phyloP scores from a whole-genome alignment of 2,329 filamentous ascomycete species.

The Arthroderma sp. region DNA sequence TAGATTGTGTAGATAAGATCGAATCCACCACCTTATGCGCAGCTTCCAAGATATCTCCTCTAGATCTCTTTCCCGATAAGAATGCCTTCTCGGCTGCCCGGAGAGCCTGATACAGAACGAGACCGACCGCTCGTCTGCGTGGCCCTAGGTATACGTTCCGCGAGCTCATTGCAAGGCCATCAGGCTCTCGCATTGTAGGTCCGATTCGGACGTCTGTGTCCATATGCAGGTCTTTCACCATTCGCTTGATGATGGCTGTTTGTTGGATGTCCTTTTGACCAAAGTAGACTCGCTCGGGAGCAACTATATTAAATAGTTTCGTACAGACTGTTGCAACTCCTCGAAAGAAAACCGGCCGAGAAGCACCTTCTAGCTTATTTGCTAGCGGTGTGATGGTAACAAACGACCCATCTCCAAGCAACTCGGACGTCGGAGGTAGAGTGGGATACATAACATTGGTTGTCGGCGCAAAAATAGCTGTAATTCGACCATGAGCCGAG shows the following conservation, averaged over 20 bases:
- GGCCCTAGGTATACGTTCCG: constrained; percentile 84
- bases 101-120: constrained; percentile 58
- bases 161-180: constrained; percentile 83
- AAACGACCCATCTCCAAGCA: constrained; percentile 72
- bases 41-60: constrained; percentile 57
- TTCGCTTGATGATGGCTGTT: constrained; percentile 71
- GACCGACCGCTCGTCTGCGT: constrained; percentile 56
- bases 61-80: constrained; percentile 37
- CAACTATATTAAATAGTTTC: constrained; percentile 77
- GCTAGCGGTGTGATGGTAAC: constrained; percentile 80
- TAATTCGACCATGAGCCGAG: constrained; percentile 48
- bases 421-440: constrained; percentile 56
- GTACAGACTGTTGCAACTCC: constrained; percentile 94
- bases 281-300: constrained; percentile 73
- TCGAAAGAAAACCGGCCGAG: constrained; percentile 85
- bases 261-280: constrained; percentile 98
- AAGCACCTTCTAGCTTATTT: constrained; percentile 68
- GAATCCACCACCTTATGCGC: constrained; percentile 49
- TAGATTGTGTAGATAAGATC: constrained; percentile 48
- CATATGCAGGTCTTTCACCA: constrained; percentile 80
- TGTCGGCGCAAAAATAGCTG: constrained; percentile 74
- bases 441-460: constrained; percentile 79
- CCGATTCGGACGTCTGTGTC: constrained; percentile 61
- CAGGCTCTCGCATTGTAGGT: constrained; percentile 59
- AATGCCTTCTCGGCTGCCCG: constrained; percentile 58